These are phyloP conservation scores for Trametes villosa DNA, from an alignment of 768 basidiomycete species.

Conservation along the genomic window DNA sequence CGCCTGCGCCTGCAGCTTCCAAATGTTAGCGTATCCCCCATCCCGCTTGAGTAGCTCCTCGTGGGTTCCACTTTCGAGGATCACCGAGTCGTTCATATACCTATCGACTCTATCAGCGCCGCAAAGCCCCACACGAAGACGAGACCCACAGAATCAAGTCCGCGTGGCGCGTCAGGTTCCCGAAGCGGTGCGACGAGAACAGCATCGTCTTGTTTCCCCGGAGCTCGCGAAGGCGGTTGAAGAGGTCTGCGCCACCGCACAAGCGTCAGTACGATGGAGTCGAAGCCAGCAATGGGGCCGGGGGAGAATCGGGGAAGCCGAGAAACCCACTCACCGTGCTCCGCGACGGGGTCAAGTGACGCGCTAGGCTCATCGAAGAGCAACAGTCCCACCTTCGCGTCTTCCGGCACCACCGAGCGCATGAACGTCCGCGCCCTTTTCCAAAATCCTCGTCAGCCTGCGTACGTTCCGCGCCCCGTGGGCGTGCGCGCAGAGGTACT, in stretches of 20 bases:
- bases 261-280: background rate
- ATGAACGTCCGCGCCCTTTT: slow-evolving; percentile 34
- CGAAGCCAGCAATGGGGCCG: too few relatives aligned
- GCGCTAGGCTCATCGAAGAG: slow-evolving; percentile 35
- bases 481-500: slow-evolving; percentile 31
- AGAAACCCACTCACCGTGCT: slow-evolving; percentile 55
- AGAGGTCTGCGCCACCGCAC: slow-evolving; percentile 51
- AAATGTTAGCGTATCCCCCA: slow-evolving; percentile 73
- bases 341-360: slow-evolving; percentile 57
- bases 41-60: slow-evolving; percentile 52
- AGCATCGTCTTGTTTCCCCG: slow-evolving; percentile 84
- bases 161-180: slow-evolving; percentile 74
- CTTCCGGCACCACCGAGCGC: slow-evolving; percentile 35
- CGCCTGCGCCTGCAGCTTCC: slow-evolving; percentile 72
- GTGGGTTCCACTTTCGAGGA: slow-evolving; percentile 73
- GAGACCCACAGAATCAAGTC: slow-evolving; percentile 56
- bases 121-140: background rate
- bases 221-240: slow-evolving; percentile 65
- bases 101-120: slow-evolving; percentile 39
- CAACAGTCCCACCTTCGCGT: slow-evolving; percentile 30
- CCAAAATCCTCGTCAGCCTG: background rate
- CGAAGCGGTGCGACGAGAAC: slow-evolving; percentile 77
- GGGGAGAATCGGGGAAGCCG: background rate
- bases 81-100: slow-evolving; percentile 66
- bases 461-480: background rate